Evolutionary conservation across 139 green algal species (phyloP), one percentile per base, ranked within the genome.

Genomic region (Deuterostichococcus epilithicus): DNA sequence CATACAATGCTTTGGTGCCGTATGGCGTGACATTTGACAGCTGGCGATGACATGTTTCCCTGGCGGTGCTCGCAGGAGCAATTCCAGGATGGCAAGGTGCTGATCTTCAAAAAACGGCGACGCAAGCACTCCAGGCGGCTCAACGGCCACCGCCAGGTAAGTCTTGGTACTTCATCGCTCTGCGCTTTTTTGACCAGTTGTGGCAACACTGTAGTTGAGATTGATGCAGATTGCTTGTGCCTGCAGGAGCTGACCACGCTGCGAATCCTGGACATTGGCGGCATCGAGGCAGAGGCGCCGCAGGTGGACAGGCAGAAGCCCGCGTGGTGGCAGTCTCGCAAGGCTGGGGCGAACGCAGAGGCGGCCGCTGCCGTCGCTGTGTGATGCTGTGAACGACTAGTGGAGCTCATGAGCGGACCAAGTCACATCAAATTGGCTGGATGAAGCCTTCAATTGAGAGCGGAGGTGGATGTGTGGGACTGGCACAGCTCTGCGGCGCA

Each of bases 81-180:
- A 70, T 90, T 92, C 32, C 76, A 86, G 32, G 89, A 97, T 67
- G 92, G 81, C 58, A 95, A 94, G 75, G 88, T 94, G 67, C 81
- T 93, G 5, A 88, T 94, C 13, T 97, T 97, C 80, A 91, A 97
- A 70, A 97, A 97, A 80, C 88, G 91, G 73, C 78, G 92, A 13
- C 66, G 92, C 47, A 97, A 96, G 52, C 93, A 94, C 78, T 96
- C 91, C 38, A 81, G 87, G 36, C 75, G 89, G 8, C 72, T 79
- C n/a, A 86, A 84, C 6, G 91, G 91, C 2, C 88, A 95, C 68
- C 78, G 90, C 34, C 88, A 94, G 80, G 80, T 83, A 73, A 37
- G 70, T 1, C 2, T 52, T 58, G 1, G 35, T 20, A 37, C 1
- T 22, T 15, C 65, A 30, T 2, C 3, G 1, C 28, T 37, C 20